Evolutionary conservation across 805 yeast species (phyloP), one percentile per base, ranked within the genome.

Genomic region (Sugiyamaella lignohabitans): DNA sequence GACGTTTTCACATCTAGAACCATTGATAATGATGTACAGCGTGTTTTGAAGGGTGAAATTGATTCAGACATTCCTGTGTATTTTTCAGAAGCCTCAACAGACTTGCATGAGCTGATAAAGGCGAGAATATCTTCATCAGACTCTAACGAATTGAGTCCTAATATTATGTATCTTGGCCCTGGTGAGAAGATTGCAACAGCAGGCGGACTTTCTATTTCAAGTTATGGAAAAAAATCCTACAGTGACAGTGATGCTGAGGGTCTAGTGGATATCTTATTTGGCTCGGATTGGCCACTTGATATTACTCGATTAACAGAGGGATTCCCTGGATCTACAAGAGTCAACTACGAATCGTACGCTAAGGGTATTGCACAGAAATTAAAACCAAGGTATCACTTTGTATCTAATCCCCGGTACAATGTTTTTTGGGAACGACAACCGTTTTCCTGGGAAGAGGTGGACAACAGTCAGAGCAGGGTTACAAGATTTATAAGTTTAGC

Each of bases 331-430:
- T 27, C 32, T 27, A n/a, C n/a, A n/a, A n/a, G n/a, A n/a, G n/a
- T n/a, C n/a, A 27, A 27, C 14, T 14, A 27, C 8, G 14, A 8
- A 27, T 27, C 32, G 14, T 27, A 27, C 14, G 8, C 32, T 8
- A 27, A 27, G 14, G 11, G 11, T 8, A 27, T 27, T 27, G 32
- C 32, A 8, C 32, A 27, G 14, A 27, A 27, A 27, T 27, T 27
- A 27, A 27, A 72, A 49, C 95, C 95, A 2, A 67, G 78, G 47
- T 86, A 86, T 58, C 84, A 82, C 62, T 80, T 86, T 57, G 85
- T 0, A 62, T 71, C 38, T 5, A 17, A 38, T 69, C 71, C 11
- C 42, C 59, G 1, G 78, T 80, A 0, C 66, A 67, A 35, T 78
- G 72, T 56, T 66, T 69, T 51, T 87, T 84, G 55, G 65, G 76